Evolutionary conservation across 495 filamentous ascomycete genomes (phyloP).

Genomic region (Polyplosphaeria fusca): DNA sequence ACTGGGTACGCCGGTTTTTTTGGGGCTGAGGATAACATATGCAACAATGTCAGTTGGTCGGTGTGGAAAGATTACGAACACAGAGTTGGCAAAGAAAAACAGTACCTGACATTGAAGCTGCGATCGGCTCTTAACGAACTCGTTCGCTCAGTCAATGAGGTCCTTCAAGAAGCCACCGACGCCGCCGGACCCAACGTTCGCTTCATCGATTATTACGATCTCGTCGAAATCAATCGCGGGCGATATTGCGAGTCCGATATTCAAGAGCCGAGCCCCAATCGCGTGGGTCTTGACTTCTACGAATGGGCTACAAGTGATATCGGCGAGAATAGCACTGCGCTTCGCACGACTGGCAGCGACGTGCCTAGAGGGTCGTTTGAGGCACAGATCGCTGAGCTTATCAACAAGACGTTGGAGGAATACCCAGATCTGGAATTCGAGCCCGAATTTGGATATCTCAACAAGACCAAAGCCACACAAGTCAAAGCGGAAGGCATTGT

Average conservation of each 20-base stretch:
- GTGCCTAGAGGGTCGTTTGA: slow-evolving; percentile 25
- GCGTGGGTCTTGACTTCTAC: slow-evolving; percentile 20
- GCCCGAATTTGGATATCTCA: slow-evolving; percentile 14
- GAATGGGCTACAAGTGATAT: slow-evolving; percentile 27
- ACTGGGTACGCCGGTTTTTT: slow-evolving; percentile 31
- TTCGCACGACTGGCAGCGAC: slow-evolving; percentile 9
- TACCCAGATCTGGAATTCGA: slow-evolving; percentile 28
- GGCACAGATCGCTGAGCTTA: slow-evolving; percentile 11
- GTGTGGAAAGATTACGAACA: slow-evolving; percentile 13
- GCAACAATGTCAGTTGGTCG: slow-evolving; percentile 27
- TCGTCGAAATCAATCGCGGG: slow-evolving; percentile 7
- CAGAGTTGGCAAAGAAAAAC: not conserved
- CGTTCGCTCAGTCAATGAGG: slow-evolving; percentile 16
- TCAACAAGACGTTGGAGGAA: slow-evolving; percentile 20
- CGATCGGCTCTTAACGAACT: slow-evolving; percentile 12
- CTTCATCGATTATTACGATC: slow-evolving; percentile 24
- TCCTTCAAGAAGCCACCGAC: slow-evolving; percentile 3
- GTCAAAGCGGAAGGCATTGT: slow-evolving; percentile 11
- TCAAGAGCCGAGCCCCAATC: slow-evolving; percentile 24
- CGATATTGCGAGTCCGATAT: slow-evolving; percentile 26
- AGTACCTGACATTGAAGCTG: slow-evolving; percentile 14
- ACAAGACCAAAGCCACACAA: slow-evolving; percentile 3
- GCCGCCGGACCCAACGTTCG: slow-evolving; percentile 11
- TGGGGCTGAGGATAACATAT: slow-evolving; percentile 20
- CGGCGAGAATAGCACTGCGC: slow-evolving; percentile 14